phyloP scores from a whole-genome alignment of 2,329 filamentous ascomycete species.

The Falciphora oryzae region DNA sequence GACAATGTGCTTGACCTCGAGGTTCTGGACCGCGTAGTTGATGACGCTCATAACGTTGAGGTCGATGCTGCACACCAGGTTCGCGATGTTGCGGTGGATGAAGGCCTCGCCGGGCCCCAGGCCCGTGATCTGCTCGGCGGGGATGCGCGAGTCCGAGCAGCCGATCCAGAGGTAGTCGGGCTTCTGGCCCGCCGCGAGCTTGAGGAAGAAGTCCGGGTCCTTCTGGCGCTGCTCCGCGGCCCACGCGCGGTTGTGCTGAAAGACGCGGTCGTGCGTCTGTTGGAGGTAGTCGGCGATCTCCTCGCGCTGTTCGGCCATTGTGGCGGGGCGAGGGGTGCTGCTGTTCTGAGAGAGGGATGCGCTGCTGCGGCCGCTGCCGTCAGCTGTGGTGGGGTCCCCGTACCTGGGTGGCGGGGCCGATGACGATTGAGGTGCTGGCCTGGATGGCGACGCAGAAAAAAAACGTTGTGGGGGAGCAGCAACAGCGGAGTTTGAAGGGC shows the following conservation, averaged over 20 bases:
- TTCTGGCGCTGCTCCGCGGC: constrained; percentile 50
- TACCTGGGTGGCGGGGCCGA: constrained; percentile 1
- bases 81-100: constrained; percentile 93
- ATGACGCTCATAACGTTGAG: constrained; percentile 77
- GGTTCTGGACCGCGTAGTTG: constrained; percentile 76
- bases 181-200: constrained; percentile 57
- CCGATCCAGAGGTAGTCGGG: constrained; percentile 83
- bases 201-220: constrained; percentile 61
- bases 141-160: constrained; percentile 84
- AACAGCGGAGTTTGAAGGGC: not conserved
- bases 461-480: not conserved
- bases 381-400: not conserved
- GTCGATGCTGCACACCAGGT: constrained; percentile 75
- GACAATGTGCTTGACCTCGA: constrained; percentile 76
- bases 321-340: constrained; percentile 2
- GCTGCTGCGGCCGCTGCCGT: not conserved
- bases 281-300: constrained; percentile 51
- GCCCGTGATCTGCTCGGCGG: constrained; percentile 82
- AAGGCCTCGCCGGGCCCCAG: constrained; percentile 87
- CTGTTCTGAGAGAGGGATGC: not conserved
- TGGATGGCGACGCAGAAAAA: not conserved
- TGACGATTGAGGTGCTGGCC: not conserved
- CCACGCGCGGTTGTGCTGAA: constrained; percentile 64
- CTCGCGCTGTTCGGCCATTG: constrained; percentile 19
- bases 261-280: constrained; percentile 61